A percentile compares a stretch with the other conserved stretches of the same genome.
Evolutionary conservation across 176 grass and related monocot species (phyloP).

Genomic region (Juncus inflexus): DNA sequence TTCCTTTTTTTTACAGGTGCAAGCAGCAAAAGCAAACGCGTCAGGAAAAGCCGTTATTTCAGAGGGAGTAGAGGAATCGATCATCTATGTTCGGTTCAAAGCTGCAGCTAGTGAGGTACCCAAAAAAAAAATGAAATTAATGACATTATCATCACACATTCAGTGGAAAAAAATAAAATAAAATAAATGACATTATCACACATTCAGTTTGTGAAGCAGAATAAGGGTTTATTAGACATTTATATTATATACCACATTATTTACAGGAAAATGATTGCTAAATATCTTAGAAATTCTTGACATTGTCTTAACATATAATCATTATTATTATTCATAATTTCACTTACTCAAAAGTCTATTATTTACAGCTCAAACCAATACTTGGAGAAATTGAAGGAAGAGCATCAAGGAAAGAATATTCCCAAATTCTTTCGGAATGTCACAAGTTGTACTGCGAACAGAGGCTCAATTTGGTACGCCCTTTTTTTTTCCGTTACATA

Average conservation of each 20-base stretch:
- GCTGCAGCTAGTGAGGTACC: slow-evolving; percentile 91
- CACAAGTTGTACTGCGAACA: slow-evolving; percentile 95
- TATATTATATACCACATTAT: neutral
- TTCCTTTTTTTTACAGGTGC: slow-evolving; percentile 49
- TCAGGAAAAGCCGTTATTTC: slow-evolving; percentile 64
- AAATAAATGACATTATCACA: neutral
- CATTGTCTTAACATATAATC: neutral
- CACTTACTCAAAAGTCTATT: slow-evolving; percentile 8
- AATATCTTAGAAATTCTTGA: neutral
- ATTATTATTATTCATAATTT: neutral
- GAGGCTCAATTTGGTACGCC: slow-evolving; percentile 78
- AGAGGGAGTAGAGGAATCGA: slow-evolving; percentile 87
- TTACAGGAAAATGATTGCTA: neutral
- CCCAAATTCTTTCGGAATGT: slow-evolving; percentile 81
- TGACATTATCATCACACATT: no score
- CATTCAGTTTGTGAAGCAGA: neutral
- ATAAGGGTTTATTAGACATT: slow-evolving; percentile 3
- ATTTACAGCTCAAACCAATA: slow-evolving; percentile 80
- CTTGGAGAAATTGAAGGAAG: slow-evolving; percentile 84
- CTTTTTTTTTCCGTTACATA: neutral
- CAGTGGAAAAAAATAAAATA: no score
- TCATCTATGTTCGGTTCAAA: slow-evolving; percentile 99
- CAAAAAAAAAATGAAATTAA: neutral
- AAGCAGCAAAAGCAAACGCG: slow-evolving; percentile 65
- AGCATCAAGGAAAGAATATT: slow-evolving; percentile 86